Evolutionary conservation across 352 stramenopile species (phyloP).

Genomic region (Pythium sukuiense): DNA sequence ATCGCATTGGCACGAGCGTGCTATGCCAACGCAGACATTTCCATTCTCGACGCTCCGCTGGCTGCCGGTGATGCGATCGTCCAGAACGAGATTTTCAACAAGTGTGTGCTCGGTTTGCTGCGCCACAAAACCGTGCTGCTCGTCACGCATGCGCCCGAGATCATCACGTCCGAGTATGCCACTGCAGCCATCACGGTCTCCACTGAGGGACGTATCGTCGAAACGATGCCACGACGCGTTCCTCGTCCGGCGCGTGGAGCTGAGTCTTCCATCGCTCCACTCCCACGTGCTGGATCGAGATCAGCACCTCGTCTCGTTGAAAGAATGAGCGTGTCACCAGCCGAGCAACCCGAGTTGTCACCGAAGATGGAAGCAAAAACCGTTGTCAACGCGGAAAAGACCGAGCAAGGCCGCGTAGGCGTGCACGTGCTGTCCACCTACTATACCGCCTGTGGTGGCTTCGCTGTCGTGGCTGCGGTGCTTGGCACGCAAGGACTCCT

Average conservation of each 20-base stretch:
- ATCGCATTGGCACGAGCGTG: constrained; percentile 51
- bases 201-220: constrained; percentile 15
- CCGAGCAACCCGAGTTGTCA: background rate
- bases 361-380: background rate
- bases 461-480: constrained; percentile 35
- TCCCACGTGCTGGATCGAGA: background rate
- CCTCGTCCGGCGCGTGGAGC: constrained; percentile 41
- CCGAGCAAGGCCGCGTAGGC: background rate
- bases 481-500: constrained; percentile 63
- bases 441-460: constrained; percentile 42
- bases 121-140: constrained; percentile 15
- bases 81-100: constrained; percentile 76
- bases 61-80: constrained; percentile 91
- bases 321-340: background rate
- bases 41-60: constrained; percentile 89
- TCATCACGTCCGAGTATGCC: constrained; percentile 13
- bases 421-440: constrained; percentile 5
- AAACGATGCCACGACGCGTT: constrained; percentile 56
- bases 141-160: constrained; percentile 15
- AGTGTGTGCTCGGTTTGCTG: constrained; percentile 19
- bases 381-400: background rate
- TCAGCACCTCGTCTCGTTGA: background rate
- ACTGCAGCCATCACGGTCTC: background rate
- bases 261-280: constrained; percentile 29
- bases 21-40: constrained; percentile 54